These are phyloP conservation scores for Mycena polygramma DNA, from an alignment of 768 basidiomycete species.

Conservation along the genomic window DNA sequence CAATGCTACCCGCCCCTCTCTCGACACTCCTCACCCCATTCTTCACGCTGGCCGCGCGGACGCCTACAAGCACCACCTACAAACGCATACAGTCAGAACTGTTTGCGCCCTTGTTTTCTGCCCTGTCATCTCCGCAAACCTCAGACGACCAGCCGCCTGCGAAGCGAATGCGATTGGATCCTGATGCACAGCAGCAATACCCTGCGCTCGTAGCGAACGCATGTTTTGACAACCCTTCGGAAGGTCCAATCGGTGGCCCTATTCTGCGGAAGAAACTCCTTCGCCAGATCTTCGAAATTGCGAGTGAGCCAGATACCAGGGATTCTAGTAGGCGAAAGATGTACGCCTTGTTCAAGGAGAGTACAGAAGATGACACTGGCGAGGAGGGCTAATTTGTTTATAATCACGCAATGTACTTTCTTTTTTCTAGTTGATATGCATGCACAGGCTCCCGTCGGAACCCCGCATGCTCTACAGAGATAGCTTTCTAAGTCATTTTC, in stretches of 20 bases:
- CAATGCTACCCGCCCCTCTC: constrained; percentile 60
- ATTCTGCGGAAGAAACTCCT: constrained; percentile 70
- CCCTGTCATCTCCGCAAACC: constrained; percentile 54
- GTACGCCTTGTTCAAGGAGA: constrained; percentile 84
- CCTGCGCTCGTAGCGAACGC: constrained; percentile 65
- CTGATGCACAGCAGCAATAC: constrained; percentile 50
- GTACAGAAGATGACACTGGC: constrained; percentile 58
- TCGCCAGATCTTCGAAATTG: constrained; percentile 76
- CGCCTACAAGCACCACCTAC: constrained; percentile 73
- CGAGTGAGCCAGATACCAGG: constrained; percentile 79
- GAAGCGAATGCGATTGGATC: constrained; percentile 62
- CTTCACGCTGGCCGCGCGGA: constrained; percentile 76
- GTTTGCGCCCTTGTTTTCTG: constrained; percentile 76
- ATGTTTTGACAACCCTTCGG: constrained; percentile 59
- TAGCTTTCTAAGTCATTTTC: too few species aligned
- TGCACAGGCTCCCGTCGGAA: too few species aligned
- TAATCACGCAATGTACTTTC: not conserved
- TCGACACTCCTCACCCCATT: constrained; percentile 76
- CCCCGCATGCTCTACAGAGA: too few species aligned
- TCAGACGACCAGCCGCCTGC: constrained; percentile 54
- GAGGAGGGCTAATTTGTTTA: constrained; percentile 38
- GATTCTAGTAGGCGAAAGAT: constrained; percentile 87
- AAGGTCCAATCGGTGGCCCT: constrained; percentile 50
- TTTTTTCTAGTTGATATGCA: too few species aligned
- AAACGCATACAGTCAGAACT: constrained; percentile 79